Percentiles rank a stretch among this genome's conserved stretches.
These are phyloP conservation scores for Phytophthora tentaculata DNA, from an alignment of 352 stramenopile species.

Conservation along the genomic window DNA sequence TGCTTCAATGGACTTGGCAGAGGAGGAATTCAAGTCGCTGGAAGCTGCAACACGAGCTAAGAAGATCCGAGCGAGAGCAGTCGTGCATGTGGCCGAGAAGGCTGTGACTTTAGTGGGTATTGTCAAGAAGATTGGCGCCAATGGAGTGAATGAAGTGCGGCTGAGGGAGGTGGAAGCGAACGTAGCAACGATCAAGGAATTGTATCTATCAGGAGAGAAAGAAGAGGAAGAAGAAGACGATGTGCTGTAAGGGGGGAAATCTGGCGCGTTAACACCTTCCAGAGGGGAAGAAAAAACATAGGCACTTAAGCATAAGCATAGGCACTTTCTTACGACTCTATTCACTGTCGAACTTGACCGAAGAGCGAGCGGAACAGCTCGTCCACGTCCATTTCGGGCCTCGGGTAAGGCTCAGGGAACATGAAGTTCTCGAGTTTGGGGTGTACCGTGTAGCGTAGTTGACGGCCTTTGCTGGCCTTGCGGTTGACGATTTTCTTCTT, in stretches of 20 bases:
- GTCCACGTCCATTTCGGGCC: constrained; percentile 80
- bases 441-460: constrained; percentile 85
- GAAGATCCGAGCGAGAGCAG: constrained; percentile 77
- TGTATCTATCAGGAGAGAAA: constrained; percentile 64
- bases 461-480: constrained; percentile 86
- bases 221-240: constrained; percentile 89
- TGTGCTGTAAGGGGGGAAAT: constrained; percentile 62
- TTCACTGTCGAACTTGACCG: constrained; percentile 58
- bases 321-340: constrained; percentile 28
- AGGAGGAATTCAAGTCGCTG: constrained; percentile 79
- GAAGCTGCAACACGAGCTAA: constrained; percentile 75
- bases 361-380: constrained; percentile 90
- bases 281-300: constrained; percentile 18
- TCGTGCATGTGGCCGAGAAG: constrained; percentile 79
- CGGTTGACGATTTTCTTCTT: constrained; percentile 90
- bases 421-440: constrained; percentile 92
- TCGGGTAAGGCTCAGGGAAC: constrained; percentile 85
- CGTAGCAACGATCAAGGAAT: constrained; percentile 57
- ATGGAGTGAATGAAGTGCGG: constrained; percentile 57
- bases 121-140: constrained; percentile 83
- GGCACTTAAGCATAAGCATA: constrained; percentile 10
- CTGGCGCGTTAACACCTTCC: constrained; percentile 17
- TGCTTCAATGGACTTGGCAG: constrained; percentile 74
- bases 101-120: constrained; percentile 79
- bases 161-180: constrained; percentile 51